Evolutionary conservation across 148 eudicot genomes (phyloP).

Genomic region (Dysphania ambrosioides): DNA sequence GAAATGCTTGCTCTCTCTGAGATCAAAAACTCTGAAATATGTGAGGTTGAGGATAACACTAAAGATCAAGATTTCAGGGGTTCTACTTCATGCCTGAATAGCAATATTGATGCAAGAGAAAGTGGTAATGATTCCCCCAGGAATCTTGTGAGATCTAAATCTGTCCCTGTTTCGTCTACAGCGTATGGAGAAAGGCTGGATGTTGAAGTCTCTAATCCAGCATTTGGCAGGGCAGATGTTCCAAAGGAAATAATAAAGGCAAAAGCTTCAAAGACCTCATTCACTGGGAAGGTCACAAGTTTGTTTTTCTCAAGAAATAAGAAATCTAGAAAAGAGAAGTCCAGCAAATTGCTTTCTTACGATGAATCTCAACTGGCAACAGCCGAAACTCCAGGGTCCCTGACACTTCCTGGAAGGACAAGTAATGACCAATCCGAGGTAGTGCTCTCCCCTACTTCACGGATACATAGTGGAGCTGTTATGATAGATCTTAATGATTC

Average conservation of each 20-base stretch:
- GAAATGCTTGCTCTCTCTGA: conserved; percentile 98
- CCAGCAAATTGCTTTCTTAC: conserved; percentile 32
- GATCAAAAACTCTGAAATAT: conserved; percentile 40
- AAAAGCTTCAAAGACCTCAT: conserved; percentile 51
- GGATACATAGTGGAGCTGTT: conserved; percentile 28
- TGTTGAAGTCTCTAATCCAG: conserved; percentile 37
- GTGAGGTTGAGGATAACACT: conserved; percentile 38
- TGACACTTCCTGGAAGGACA: conserved; percentile 29
- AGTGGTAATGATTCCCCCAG: conserved; percentile 39
- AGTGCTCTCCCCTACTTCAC: conserved; percentile 33
- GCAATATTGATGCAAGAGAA: conserved; percentile 35
- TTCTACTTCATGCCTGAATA: conserved; percentile 47
- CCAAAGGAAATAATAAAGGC: conserved; percentile 44
- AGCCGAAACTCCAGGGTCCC: conserved; percentile 23
- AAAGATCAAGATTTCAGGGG: conserved; percentile 43
- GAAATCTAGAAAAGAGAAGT: conserved; percentile 48
- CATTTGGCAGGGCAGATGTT: conserved; percentile 30
- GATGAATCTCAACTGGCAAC: conserved; percentile 29
- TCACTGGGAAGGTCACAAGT: conserved; percentile 75
- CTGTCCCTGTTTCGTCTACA: conserved; percentile 68
- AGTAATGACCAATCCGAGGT: conserved; percentile 31
- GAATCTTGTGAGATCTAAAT: conserved; percentile 78
- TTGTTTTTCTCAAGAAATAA: conserved; percentile 77
- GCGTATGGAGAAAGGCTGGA: conserved; percentile 34
- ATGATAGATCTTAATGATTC: conserved; percentile 27